Conservation (phyloP, 2,329 filamentous ascomycete species). For the Rhexocercosporidium sp. region DNA sequence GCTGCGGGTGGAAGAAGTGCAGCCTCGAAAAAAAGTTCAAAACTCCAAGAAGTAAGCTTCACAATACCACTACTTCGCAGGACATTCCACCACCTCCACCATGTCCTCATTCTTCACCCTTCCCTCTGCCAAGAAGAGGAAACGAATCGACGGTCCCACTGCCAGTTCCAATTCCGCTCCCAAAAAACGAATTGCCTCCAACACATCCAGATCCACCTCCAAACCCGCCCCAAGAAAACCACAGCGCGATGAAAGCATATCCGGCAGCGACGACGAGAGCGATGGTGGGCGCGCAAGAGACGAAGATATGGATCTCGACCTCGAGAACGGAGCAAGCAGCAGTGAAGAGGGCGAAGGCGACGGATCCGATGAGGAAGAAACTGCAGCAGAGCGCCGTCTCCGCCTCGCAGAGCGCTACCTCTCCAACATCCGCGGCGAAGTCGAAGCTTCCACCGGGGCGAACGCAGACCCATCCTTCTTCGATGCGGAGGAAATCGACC, state of each 20-base stretch:
- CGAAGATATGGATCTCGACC: constrained; percentile 55
- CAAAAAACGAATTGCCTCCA: constrained; percentile 60
- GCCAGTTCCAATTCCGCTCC: constrained; percentile 56
- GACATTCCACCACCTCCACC: not conserved
- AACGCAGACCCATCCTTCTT: constrained; percentile 81
- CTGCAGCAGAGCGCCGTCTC: constrained; percentile 84
- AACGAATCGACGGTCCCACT: constrained; percentile 60
- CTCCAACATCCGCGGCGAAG: constrained; percentile 84
- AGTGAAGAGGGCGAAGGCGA: constrained; percentile 57
- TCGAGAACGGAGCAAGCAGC: constrained; percentile 51
- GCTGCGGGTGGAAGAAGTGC: not conserved
- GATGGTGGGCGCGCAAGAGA: constrained; percentile 62
- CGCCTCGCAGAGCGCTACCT: constrained; percentile 91
- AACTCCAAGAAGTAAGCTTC: not conserved
- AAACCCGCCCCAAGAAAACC: constrained; percentile 44
- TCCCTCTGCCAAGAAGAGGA: constrained; percentile 87
- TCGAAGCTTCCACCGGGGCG: constrained; percentile 51
- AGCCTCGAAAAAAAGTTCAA: constrained; percentile 16
- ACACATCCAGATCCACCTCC: constrained; percentile 40
- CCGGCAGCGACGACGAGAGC: constrained; percentile 78
- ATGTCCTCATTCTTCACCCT: constrained; percentile 98
- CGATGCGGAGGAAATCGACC: constrained; percentile 91
- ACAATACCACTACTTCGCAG: not conserved
- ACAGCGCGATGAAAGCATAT: constrained; percentile 70
- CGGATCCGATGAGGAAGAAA: constrained; percentile 66